Evolutionary conservation across 2,329 filamentous ascomycete genomes (phyloP), one percentile per base, ranked within the genome.

Genomic region (Nemania abortiva): DNA sequence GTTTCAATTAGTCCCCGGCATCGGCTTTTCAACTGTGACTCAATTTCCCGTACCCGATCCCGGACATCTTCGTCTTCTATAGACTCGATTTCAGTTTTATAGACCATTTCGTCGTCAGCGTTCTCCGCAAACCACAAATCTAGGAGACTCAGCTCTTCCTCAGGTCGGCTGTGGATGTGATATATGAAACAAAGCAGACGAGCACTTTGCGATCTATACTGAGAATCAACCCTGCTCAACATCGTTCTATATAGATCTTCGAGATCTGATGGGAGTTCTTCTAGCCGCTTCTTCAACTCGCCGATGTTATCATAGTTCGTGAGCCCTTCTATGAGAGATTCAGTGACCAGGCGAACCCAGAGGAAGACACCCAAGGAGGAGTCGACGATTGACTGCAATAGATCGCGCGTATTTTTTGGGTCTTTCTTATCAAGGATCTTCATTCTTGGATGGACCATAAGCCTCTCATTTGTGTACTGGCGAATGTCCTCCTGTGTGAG

Each of bases 61-160:
- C 56, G 18, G 6, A 71, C 47, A 9, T 71, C 45, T 20, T 72
- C 65, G 18, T 72, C 56, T 1, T 53, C 55, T 0, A 71, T 56
- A 5, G 72, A 66, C 18, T 22, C 53, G 2, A 68, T 39, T 13
- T 45, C 3, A 15, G 69, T 65, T 6, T 45, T 50, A 10, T 47
- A 37, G 1, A 72, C 63, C 50, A 66, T 65, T 3, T 67, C 18
- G 27, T 69, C 9, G 6, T 71, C 61, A 45, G 69, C 65, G 4
- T 60, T 55, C 39, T 74, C 70, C 9, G 72, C 72, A 52, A 69
- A 74, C 70, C 70, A 74, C 3, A 75, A 47, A 10, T 72, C 72
- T 0, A 74, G 31, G 4, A 66, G 63, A 47, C 67, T 63, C 4
- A 72, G 20, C 7, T 59, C 10, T n/a, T 2, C 3, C 1, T 2